Evolutionary conservation across 176 grass and related monocot species (phyloP).

Genomic region (Neostapfia colusana): DNA sequence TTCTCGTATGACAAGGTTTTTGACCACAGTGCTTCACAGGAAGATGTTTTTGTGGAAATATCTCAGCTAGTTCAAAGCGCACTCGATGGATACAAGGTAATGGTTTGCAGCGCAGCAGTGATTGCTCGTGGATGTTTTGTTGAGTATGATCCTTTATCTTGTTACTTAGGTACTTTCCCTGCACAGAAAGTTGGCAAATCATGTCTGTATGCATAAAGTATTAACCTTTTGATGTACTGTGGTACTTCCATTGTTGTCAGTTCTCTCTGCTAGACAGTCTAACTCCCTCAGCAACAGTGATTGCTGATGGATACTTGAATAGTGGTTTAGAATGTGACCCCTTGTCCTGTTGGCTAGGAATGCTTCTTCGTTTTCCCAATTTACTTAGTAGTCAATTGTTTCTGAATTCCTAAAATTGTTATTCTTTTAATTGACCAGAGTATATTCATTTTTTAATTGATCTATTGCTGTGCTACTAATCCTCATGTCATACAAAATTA

Average conservation of each 20-base stretch:
- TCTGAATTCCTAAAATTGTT: neutral
- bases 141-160: neutral
- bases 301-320: neutral
- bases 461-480: neutral
- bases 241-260: too few relatives aligned
- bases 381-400: neutral
- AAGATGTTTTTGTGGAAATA: slow-evolving; percentile 95
- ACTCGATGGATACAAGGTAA: slow-evolving; percentile 96
- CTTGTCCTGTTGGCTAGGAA: neutral
- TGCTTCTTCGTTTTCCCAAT: neutral
- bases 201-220: neutral
- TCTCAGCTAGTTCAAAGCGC: slow-evolving; percentile 93
- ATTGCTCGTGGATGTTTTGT: neutral
- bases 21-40: slow-evolving; percentile 66
- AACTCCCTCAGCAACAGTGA: neutral
- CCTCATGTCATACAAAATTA: neutral
- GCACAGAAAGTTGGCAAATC: neutral
- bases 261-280: too few relatives aligned
- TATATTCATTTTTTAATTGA: neutral
- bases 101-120: neutral
- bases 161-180: neutral
- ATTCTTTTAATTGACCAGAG: neutral
- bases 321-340: neutral
- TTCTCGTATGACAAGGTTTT: slow-evolving; percentile 98
- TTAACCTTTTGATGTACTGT: neutral